phyloP scores from a whole-genome alignment of 192 early-diverging fungal species.

The Coemansia sp. region DNA sequence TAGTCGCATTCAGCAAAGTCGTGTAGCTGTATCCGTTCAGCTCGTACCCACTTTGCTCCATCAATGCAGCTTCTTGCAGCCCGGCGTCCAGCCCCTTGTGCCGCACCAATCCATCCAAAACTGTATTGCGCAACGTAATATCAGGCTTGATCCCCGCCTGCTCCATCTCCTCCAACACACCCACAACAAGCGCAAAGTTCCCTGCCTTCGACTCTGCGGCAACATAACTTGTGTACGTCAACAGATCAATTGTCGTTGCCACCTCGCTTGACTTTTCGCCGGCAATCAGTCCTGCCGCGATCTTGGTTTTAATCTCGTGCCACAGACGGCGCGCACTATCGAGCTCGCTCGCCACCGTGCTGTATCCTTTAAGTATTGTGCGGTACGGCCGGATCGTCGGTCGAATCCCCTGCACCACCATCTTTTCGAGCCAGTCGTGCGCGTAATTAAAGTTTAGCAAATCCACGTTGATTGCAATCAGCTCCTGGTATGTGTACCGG shows the following conservation, averaged over 20 bases:
- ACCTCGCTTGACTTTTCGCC: slow-evolving; percentile 4
- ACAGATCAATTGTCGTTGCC: slow-evolving; percentile 14
- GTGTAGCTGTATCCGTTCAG: slow-evolving; percentile 31
- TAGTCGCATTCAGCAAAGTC: slow-evolving; percentile 26
- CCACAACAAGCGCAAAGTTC: slow-evolving; percentile 20
- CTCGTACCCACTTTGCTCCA: slow-evolving; percentile 31
- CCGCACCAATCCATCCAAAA: slow-evolving; percentile 30
- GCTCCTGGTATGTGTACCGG: slow-evolving; percentile 44
- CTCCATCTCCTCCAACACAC: slow-evolving; percentile 38
- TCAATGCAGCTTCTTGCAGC: slow-evolving; percentile 29
- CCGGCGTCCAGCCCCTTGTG: slow-evolving; percentile 31
- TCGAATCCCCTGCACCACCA: slow-evolving; percentile 20
- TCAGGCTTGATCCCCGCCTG: slow-evolving; percentile 24
- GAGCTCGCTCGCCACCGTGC: slow-evolving; percentile 26
- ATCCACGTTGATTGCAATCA: slow-evolving; percentile 37
- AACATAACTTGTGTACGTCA: slow-evolving; percentile 40
- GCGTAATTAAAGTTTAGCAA: slow-evolving; percentile 36
- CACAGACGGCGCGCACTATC: slow-evolving; percentile 36
- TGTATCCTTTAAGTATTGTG: slow-evolving; percentile 44
- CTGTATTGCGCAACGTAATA: slow-evolving; percentile 39
- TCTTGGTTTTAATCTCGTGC: slow-evolving; percentile 28
- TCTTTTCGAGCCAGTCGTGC: slow-evolving; percentile 24
- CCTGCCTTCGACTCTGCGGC: slow-evolving; percentile 39
- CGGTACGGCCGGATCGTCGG: slow-evolving; percentile 44
- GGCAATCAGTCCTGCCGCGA: slow-evolving; percentile 14